Percentiles rank a stretch among this genome's conserved stretches.
phyloP scores from a whole-genome alignment of 2,329 filamentous ascomycete species.

The Colletotrichum orchidophilum region DNA sequence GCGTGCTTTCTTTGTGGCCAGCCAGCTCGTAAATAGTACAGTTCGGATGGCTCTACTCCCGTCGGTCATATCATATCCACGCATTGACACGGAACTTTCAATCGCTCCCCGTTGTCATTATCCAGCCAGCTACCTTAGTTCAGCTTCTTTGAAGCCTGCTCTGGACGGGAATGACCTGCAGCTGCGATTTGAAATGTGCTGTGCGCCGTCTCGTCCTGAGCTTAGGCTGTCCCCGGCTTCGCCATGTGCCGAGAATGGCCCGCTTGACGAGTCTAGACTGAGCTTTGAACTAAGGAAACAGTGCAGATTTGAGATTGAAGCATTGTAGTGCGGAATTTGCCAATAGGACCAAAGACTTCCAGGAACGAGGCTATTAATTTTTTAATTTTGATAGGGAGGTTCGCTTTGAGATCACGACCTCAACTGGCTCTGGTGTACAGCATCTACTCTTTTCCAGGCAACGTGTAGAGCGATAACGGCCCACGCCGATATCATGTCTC shows the following conservation, averaged over 20 bases:
- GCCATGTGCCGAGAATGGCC: not conserved
- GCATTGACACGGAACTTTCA: not conserved
- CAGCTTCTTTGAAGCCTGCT: not conserved
- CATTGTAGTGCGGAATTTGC: too few species aligned
- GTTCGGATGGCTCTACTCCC: not conserved
- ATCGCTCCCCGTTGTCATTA: not conserved
- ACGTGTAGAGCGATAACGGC: too few species aligned
- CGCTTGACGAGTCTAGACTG: not conserved
- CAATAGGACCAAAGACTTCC: too few species aligned
- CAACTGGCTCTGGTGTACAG: too few species aligned
- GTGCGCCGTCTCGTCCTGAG: not conserved
- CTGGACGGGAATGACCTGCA: not conserved
- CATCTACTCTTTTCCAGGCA: too few species aligned
- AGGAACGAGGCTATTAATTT: too few species aligned
- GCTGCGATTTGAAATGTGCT: not conserved
- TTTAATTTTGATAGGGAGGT: too few species aligned
- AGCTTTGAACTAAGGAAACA: not conserved
- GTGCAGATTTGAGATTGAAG: not conserved
- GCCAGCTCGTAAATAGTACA: not conserved
- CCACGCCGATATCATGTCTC: too few species aligned
- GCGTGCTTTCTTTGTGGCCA: not conserved
- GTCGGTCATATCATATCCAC: not conserved
- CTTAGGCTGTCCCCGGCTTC: not conserved
- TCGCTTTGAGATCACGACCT: too few species aligned
- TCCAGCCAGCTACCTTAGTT: not conserved